A percentile compares a stretch with the other conserved stretches of the same genome.
phyloP scores from a whole-genome alignment of 2,329 filamentous ascomycete genomes.

The Colletotrichum sp. region DNA sequence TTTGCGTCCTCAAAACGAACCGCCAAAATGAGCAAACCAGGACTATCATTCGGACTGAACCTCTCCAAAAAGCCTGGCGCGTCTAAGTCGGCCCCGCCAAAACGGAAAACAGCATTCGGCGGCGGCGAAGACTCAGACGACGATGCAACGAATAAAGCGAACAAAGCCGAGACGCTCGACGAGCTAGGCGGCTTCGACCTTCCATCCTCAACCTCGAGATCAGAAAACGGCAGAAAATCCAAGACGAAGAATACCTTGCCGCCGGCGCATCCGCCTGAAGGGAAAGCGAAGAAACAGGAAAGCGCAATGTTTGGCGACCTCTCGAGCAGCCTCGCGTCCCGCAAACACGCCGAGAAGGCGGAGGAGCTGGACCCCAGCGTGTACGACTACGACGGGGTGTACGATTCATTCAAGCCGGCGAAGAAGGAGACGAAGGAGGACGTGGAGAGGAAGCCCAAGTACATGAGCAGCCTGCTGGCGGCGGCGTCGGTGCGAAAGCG shows the following conservation, averaged over 20 bases:
- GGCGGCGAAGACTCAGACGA: slow-evolving; percentile 63
- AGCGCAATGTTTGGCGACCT: slow-evolving; percentile 66
- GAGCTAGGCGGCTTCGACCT: slow-evolving; percentile 59
- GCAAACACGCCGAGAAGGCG: slow-evolving; percentile 68
- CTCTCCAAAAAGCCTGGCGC: slow-evolving; percentile 60
- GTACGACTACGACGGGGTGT: slow-evolving; percentile 86
- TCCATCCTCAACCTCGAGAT: slow-evolving; percentile 25
- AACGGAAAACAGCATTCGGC: slow-evolving; percentile 63
- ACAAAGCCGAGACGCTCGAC: slow-evolving; percentile 60
- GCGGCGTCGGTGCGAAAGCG: slow-evolving; percentile 79
- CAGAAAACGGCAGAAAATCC: slow-evolving; percentile 31
- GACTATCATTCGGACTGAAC: slow-evolving; percentile 62
- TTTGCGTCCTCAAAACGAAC: neutral
- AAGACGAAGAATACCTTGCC: slow-evolving; percentile 36
- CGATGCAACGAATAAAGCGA: slow-evolving; percentile 39
- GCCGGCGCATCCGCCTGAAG: slow-evolving; percentile 44
- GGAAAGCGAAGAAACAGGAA: slow-evolving; percentile 45
- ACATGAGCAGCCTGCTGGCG: slow-evolving; percentile 76
- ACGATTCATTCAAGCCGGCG: slow-evolving; percentile 75
- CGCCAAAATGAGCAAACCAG: slow-evolving; percentile 51
- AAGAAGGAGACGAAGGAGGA: slow-evolving; percentile 59
- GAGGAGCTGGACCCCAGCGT: slow-evolving; percentile 73
- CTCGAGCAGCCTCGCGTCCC: slow-evolving; percentile 67
- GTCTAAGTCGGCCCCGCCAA: slow-evolving; percentile 53
- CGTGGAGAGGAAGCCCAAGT: slow-evolving; percentile 71